Base-by-base conservation (phyloP, 2,329 filamentous ascomycete species). In the Sporothrix brasiliensis region DNA sequence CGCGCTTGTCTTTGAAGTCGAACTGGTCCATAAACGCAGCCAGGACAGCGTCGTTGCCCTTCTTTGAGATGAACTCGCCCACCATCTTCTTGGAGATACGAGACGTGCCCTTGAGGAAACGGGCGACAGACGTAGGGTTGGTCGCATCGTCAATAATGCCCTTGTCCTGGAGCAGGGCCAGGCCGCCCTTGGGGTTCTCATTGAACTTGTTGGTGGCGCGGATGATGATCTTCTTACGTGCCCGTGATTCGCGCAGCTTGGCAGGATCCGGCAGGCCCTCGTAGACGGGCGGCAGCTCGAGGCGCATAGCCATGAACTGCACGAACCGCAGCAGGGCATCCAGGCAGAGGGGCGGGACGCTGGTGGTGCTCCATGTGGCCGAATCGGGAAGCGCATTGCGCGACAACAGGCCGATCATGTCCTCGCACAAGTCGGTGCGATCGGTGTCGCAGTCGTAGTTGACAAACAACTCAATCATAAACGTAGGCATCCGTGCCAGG, bases 381-480 rank as follows among this genome's bases (percentile, higher is more conserved):
- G 95, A 97, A 79, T 99, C 95, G 0, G 95, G 96, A 74, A 99
- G 91, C 2, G 95, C 95, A 78, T 97, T 99, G 71, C 95, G 88
- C 24, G 95, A 94, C 19, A 99, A 83, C 47, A 99, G 85, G 0
- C 95, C 94, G 72, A 99, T 89, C 87, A 98, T 91, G 77, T 99
- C 96, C 81, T 97, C 92, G 77, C 95, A 99, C 5, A 99, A 82
- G 81, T 99, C 95, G 67, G 90, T 90, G 66, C 94, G 88, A 77
- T 99, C 92, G 68, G 93, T 89, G 77, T 98, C 94, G 77, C 94
- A 99, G 79, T 99, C 95, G 78, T 98, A 99, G 79, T 99, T 99
- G 80, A 98, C 89, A 78, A 97, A 99, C 9, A 99, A 85, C 79
- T 99, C 96, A 13, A 91, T 89, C 88, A 98, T 93, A 77, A 96